phyloP scores from a whole-genome alignment of 106 monocot species.

The Alisma plantagoaquatica region DNA sequence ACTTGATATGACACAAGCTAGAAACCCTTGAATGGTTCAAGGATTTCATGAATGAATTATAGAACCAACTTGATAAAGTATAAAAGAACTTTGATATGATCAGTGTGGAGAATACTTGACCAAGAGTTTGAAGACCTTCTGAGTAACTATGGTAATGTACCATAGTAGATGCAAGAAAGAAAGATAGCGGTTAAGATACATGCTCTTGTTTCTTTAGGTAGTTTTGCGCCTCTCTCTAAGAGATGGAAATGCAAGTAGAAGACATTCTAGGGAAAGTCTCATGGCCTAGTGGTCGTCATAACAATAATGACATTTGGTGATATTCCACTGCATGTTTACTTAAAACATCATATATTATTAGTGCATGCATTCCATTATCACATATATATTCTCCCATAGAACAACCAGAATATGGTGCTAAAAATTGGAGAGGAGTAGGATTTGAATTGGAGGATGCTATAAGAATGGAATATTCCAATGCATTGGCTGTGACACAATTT shows the following conservation, averaged over 20 bases:
- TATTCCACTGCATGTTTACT: not conserved
- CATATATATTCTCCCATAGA: not conserved
- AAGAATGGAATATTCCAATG: not conserved
- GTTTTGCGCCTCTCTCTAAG: not conserved
- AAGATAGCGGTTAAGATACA: not conserved
- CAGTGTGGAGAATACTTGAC: no score
- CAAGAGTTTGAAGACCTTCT: no score
- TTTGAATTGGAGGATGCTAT: not conserved
- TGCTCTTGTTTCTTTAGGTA: no score
- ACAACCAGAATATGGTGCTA: not conserved
- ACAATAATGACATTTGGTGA: slow-evolving; percentile 1
- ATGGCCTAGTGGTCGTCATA: not conserved
- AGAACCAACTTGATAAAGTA: no score
- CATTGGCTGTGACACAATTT: no score
- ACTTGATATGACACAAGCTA: no score
- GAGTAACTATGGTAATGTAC: no score
- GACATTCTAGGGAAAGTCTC: not conserved
- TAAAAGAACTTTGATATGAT: no score
- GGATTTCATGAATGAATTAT: no score
- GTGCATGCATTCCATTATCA: not conserved
- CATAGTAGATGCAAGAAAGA: no score
- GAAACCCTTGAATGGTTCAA: no score
- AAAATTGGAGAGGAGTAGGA: not conserved
- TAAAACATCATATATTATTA: not conserved
- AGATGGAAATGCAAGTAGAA: not conserved